Conservation (phyloP, 1,284 basidiomycete species). For the Thecaphora frezii region DNA sequence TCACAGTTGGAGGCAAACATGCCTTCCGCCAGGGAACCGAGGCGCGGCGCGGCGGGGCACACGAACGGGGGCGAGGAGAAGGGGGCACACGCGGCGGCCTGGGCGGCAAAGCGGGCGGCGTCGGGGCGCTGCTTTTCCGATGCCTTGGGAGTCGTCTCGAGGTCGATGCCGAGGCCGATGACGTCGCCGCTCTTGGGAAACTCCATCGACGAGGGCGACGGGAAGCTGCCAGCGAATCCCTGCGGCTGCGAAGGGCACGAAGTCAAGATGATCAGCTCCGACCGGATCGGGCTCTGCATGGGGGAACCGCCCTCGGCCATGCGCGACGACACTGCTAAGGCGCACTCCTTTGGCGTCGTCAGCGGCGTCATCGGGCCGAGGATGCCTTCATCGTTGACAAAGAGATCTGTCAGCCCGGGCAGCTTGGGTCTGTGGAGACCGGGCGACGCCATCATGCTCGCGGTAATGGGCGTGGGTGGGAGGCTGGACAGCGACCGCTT, state of each 20-base stretch:
- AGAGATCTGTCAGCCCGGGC: constrained; percentile 23
- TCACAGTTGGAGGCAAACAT: neutral
- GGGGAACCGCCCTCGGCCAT: too few relatives aligned
- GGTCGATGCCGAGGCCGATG: neutral
- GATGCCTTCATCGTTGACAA: constrained; percentile 17
- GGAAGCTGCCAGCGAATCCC: too few relatives aligned
- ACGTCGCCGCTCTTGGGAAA: neutral
- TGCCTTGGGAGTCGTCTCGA: constrained; percentile 2
- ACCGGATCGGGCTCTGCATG: too few relatives aligned
- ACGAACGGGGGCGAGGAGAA: neutral
- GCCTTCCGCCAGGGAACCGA: neutral
- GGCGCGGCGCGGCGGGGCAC: neutral
- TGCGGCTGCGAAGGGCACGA: too few relatives aligned
- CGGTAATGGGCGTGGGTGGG: neutral
- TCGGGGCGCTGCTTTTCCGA: neutral
- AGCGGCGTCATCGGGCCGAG: constrained; percentile 18
- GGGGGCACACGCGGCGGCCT: neutral
- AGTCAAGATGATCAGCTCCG: too few relatives aligned
- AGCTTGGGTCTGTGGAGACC: constrained; percentile 2
- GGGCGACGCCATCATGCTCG: neutral
- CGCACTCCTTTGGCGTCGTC: neutral
- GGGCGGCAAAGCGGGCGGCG: too few relatives aligned
- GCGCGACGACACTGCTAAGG: too few relatives aligned
- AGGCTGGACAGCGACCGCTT: neutral
- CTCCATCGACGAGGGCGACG: too few relatives aligned